These are phyloP conservation scores for Solanum hybrid DNA, from an alignment of 305 asterid genomes.

Conservation along the genomic window DNA sequence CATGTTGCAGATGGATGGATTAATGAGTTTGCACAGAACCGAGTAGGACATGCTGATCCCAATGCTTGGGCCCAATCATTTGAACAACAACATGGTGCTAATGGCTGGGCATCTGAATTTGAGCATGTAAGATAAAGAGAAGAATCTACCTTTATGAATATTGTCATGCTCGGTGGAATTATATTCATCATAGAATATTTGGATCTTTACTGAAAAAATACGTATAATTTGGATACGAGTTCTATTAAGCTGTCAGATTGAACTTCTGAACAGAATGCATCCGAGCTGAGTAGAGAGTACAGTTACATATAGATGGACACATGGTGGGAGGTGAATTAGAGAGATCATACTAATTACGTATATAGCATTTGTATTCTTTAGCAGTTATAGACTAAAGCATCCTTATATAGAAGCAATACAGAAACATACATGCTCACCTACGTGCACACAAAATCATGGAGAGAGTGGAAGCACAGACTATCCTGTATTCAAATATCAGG, in stretches of 20 bases:
- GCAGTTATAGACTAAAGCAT: background rate
- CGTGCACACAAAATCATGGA: background rate
- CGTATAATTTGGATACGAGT: background rate
- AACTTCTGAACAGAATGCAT: background rate
- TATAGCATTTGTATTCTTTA: background rate
- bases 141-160: background rate
- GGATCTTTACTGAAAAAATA: background rate
- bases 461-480: background rate
- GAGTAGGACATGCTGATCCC: constrained; percentile 56
- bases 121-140: constrained; percentile 56
- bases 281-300: background rate
- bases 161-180: background rate
- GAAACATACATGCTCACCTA: background rate
- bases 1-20: constrained; percentile 78
- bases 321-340: background rate
- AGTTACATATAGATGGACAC: background rate
- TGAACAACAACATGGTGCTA: constrained; percentile 84
- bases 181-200: background rate
- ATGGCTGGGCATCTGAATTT: constrained; percentile 98
- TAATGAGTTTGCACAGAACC: constrained; percentile 61
- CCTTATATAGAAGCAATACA: background rate
- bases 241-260: background rate
- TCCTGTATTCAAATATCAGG: background rate
- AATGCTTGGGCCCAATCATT: constrained; percentile 84
- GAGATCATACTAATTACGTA: background rate